Base-by-base conservation (phyloP, 2,329 filamentous ascomycete species). In the Aspergillus floridensis region DNA sequence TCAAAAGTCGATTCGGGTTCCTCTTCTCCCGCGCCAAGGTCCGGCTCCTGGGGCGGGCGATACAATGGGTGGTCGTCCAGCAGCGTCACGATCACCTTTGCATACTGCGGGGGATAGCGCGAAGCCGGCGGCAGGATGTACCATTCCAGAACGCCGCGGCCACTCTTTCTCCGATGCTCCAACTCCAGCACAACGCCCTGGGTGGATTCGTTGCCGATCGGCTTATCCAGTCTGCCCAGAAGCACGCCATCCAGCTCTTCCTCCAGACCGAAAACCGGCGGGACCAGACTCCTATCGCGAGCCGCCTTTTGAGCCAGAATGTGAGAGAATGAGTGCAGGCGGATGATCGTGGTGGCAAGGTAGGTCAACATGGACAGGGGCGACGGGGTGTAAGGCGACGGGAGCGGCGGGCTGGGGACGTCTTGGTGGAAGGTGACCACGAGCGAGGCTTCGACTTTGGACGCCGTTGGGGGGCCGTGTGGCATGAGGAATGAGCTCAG, bases 301-400 rank as follows among this genome's bases (percentile, higher is more conserved):
- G 93, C 92, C n/a, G 83, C 84, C 72, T 92, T 92, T 41, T 84
- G 82, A 31, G 87, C 86, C 5, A 95, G 81, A 48, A 90, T 84
- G 66, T 97, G 92, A 7, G 86, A 79, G 44, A 97, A 82, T 14
- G 87, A 90, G 44, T 88, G 86, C 0, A 90, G 81, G 4, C 85
- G 87, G 60, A 98, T 82, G 56, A 98, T 84, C 3, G 92, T 88
- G 3, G 95, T 99, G n/a, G 93, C 91, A 59, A 97, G 86, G 75
- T 96, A 96, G 49, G 83, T 85, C 22, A 98, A 81, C 0, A 92
- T 79, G 1, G 87, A 87, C 12, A 96, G 81, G 0, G 92, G 86
- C 29, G 86, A 78, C 0, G 92, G 91, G 19, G 84, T 79, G 75
- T 75, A 83, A 38, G 71, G 59, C 51, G 69, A 66, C 32, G 69